These are phyloP conservation scores for Aspergillus uvarum DNA, from an alignment of 2,329 filamentous ascomycete genomes.

Conservation along the genomic window DNA sequence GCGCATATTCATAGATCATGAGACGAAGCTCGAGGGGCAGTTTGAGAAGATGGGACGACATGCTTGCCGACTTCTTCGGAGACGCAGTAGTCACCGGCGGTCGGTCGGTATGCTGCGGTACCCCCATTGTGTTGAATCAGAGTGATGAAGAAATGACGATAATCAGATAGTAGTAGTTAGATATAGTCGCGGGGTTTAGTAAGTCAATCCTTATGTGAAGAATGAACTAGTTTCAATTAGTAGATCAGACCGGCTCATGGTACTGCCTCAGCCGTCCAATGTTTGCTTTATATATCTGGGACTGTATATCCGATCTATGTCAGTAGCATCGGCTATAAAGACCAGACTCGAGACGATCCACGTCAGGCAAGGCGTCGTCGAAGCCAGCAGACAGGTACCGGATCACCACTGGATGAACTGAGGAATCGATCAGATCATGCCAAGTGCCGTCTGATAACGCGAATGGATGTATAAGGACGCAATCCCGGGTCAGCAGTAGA, in stretches of 20 bases:
- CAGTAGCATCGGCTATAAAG: not conserved
- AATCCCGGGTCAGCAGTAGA: not conserved
- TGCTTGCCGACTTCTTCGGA: not conserved
- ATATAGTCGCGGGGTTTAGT: not conserved
- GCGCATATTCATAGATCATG: conserved; percentile 36
- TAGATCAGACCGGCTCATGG: not conserved
- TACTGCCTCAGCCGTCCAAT: not conserved
- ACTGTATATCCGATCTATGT: not conserved
- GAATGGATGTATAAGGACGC: not conserved
- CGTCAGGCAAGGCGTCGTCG: not conserved
- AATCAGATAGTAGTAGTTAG: not conserved
- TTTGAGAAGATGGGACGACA: conserved; percentile 23
- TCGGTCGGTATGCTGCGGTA: not conserved
- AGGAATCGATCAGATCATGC: not conserved
- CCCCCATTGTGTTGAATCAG: not conserved
- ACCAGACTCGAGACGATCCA: not conserved
- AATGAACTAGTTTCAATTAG: not conserved
- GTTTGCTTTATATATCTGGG: not conserved
- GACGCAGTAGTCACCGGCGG: not conserved
- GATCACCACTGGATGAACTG: not conserved
- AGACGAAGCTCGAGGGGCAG: conserved; percentile 35
- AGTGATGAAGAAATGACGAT: not conserved
- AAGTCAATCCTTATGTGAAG: not conserved
- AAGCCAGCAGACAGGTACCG: not conserved
- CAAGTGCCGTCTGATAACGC: not conserved